phyloP scores from a whole-genome alignment of 1,139 yeast species.

The Yamadazyma trypodendri region DNA sequence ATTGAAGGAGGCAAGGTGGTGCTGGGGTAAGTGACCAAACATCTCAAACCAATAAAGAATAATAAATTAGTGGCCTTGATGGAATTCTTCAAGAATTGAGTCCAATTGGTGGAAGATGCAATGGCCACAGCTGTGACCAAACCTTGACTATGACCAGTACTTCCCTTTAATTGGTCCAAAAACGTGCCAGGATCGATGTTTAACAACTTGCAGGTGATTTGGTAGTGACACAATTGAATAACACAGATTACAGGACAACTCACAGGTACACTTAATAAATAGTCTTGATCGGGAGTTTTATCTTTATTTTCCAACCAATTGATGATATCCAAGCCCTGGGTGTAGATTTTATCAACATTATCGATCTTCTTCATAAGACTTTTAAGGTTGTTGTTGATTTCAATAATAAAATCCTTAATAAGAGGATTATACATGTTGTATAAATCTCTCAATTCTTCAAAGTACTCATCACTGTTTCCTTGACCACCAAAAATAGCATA shows the following conservation, averaged over 20 bases:
- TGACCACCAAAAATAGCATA: constrained; percentile 97
- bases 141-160: constrained; percentile 99
- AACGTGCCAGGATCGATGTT: constrained; percentile 91
- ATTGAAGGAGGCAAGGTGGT: constrained; percentile 93
- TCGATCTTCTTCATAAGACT: constrained; percentile 68
- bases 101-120: constrained; percentile 86
- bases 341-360: constrained; percentile 82
- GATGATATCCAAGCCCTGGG: constrained; percentile 89
- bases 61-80: constrained; percentile 78
- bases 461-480: constrained; percentile 97
- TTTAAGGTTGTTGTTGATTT: constrained; percentile 68
- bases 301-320: constrained; percentile 85
- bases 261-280: constrained; percentile 86
- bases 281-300: constrained; percentile 86
- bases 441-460: constrained; percentile 90
- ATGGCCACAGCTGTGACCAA: constrained; percentile 90
- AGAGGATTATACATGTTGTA: constrained; percentile 75
- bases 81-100: constrained; percentile 67
- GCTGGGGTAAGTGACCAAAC: constrained; percentile 86
- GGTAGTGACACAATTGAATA: constrained; percentile 91
- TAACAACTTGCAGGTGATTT: constrained; percentile 79
- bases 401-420: constrained; percentile 65
- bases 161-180: constrained; percentile 68
- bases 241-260: constrained; percentile 95
- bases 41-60: constrained; percentile 91